These are phyloP conservation scores for Phragmites australis DNA, from an alignment of 176 grass and related monocot species.

Conservation along the genomic window DNA sequence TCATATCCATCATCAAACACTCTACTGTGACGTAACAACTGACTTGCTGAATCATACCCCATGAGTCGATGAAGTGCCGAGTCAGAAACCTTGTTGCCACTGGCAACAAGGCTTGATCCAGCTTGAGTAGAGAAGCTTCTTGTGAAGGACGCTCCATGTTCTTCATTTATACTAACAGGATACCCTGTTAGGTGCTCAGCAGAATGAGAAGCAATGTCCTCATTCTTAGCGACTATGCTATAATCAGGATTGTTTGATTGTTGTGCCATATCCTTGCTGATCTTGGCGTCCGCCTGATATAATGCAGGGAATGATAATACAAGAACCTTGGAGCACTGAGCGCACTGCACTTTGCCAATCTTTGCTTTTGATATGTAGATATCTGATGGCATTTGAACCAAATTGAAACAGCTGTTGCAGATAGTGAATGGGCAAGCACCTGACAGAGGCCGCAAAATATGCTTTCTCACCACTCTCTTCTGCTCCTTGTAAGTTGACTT, in stretches of 20 bases:
- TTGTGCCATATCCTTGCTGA: conserved; percentile 16
- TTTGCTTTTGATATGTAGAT: conserved; percentile 67
- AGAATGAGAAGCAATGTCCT: conserved; percentile 36
- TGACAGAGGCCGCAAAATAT: conserved; percentile 70
- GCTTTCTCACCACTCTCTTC: conserved; percentile 50
- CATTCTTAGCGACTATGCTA: conserved; percentile 10
- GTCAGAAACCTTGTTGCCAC: conserved; percentile 43
- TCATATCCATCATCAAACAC: conserved; percentile 57
- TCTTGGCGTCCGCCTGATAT: background rate
- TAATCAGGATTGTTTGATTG: background rate
- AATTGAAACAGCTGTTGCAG: conserved; percentile 68
- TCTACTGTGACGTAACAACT: conserved; percentile 56
- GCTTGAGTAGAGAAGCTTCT: conserved; percentile 56
- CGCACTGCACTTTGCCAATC: conserved; percentile 67
- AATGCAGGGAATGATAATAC: conserved; percentile 59
- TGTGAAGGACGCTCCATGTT: conserved; percentile 41
- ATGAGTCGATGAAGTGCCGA: conserved; percentile 77
- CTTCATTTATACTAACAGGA: conserved; percentile 43
- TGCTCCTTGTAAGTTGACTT: conserved; percentile 50
- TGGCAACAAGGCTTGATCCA: conserved; percentile 30
- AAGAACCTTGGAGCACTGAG: conserved; percentile 68
- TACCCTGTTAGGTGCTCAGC: conserved; percentile 17
- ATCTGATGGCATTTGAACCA: conserved; percentile 82
- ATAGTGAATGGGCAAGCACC: conserved; percentile 75
- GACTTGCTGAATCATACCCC: conserved; percentile 93